Percentiles rank a stretch among this genome's conserved stretches.
Evolutionary conservation across 2,329 filamentous ascomycete species (phyloP).

Genomic region (Ambrosiella cleistominuta): DNA sequence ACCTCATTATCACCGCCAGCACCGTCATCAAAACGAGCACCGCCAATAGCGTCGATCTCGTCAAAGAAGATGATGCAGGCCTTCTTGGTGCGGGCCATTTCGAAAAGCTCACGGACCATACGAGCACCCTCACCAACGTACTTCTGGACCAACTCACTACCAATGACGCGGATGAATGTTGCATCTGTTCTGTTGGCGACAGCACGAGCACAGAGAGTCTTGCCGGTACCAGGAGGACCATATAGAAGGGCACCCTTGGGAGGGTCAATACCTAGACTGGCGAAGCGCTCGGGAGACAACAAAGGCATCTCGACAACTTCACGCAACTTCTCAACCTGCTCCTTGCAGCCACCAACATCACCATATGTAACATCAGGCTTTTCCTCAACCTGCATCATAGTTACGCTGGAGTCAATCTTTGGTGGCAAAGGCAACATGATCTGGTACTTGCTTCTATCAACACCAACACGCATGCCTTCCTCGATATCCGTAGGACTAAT

Average conservation of each 20-base stretch:
- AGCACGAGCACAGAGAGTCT: constrained; percentile 91
- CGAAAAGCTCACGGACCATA: constrained; percentile 97
- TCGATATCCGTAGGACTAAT: constrained; percentile 98
- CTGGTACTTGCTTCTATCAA: constrained; percentile 98
- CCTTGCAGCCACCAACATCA: constrained; percentile 96
- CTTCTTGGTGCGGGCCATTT: constrained; percentile 99
- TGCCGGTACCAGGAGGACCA: constrained; percentile 93
- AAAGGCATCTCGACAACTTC: constrained; percentile 98
- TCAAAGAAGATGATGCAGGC: constrained; percentile 96
- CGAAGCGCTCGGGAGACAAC: constrained; percentile 88
- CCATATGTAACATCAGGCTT: constrained; percentile 98
- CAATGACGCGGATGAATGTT: constrained; percentile 96
- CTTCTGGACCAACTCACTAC: constrained; percentile 94
- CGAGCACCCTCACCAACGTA: constrained; percentile 96
- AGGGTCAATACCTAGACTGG: constrained; percentile 96
- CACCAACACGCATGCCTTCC: constrained; percentile 95
- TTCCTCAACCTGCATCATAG: constrained; percentile 99
- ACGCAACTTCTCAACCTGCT: constrained; percentile 96
- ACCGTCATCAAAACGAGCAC: constrained; percentile 89
- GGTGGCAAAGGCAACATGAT: constrained; percentile 90
- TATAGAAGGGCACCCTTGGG: constrained; percentile 95
- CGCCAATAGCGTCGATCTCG: constrained; percentile 91
- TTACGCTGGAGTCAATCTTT: constrained; percentile 97
- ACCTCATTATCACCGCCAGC: constrained; percentile 96
- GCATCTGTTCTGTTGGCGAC: constrained; percentile 97